Conservation (phyloP, 805 yeast genomes). For the Yarrowia sp. region DNA sequence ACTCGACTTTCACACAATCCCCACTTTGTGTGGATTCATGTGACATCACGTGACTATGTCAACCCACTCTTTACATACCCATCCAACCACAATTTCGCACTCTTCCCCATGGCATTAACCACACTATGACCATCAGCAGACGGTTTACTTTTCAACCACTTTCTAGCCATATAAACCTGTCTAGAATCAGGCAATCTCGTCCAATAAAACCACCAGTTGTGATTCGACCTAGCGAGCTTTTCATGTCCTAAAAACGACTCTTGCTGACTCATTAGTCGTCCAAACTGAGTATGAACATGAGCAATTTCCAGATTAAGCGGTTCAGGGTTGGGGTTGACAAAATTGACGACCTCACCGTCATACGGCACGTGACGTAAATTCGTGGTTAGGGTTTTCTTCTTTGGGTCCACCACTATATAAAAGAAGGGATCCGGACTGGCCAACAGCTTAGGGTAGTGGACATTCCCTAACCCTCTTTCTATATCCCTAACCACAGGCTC, state of each 20-base stretch:
- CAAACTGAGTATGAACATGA: constrained; percentile 14
- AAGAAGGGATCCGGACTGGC: constrained; percentile 23
- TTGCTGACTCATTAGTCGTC: constrained; percentile 10
- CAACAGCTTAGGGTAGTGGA: constrained; percentile 1
- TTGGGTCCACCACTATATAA: constrained; percentile 31
- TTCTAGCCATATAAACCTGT: constrained; percentile 33
- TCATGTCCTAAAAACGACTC: constrained; percentile 8
- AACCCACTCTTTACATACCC: constrained; percentile 28
- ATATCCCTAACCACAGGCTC: constrained; percentile 34
- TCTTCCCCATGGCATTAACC: constrained; percentile 34
- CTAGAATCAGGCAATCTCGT: constrained; percentile 31
- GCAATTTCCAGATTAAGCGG: background rate
- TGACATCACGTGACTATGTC: background rate
- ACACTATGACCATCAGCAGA: constrained; percentile 29
- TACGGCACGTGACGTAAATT: constrained; percentile 9
- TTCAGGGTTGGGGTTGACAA: background rate
- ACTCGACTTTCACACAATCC: background rate
- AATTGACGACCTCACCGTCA: background rate
- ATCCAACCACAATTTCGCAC: constrained; percentile 36
- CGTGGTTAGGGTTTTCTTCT: background rate
- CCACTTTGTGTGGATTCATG: too few relatives aligned
- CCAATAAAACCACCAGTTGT: constrained; percentile 38
- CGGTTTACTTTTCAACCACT: constrained; percentile 29
- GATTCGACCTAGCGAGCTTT: constrained; percentile 30
- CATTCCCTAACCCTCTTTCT: background rate